Percentiles rank a stretch among this genome's conserved stretches.
phyloP scores from a whole-genome alignment of 495 filamentous ascomycete species.

The Aspergillus sclerotiicarbonarius region DNA sequence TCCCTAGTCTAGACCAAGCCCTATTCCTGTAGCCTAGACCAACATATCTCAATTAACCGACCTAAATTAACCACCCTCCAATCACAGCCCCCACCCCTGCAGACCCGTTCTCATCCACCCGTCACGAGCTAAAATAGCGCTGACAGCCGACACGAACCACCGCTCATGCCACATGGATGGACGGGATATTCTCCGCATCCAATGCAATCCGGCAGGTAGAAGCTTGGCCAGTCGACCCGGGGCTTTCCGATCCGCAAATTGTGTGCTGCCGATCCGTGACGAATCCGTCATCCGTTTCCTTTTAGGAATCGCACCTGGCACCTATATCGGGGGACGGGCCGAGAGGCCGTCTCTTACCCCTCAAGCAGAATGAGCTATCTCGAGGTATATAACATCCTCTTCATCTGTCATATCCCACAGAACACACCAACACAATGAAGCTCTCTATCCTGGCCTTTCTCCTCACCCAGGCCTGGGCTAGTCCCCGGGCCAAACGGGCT shows the following conservation, averaged over 20 bases:
- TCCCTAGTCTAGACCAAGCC: background rate
- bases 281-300: constrained; percentile 10
- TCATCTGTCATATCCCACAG: too few species aligned
- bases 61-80: too few species aligned
- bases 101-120: too few species aligned
- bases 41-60: background rate
- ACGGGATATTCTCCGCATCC: constrained; percentile 8
- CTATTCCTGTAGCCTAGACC: too few species aligned
- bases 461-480: constrained; percentile 3
- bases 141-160: too few species aligned
- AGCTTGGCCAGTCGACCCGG: background rate
- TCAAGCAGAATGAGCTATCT: too few species aligned
- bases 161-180: constrained; percentile 2
- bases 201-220: background rate
- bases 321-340: constrained; percentile 13
- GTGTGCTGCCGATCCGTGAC: constrained; percentile 3
- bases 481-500: constrained; percentile 14
- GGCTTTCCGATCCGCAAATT: background rate
- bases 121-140: background rate
- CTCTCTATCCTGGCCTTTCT: constrained; percentile 5
- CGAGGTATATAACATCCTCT: too few species aligned
- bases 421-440: constrained; percentile 8
- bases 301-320: background rate
- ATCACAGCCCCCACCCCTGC: too few species aligned
- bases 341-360: background rate